These are phyloP conservation scores for Amanita fuliginea DNA, from an alignment of 768 basidiomycete species.

Conservation along the genomic window DNA sequence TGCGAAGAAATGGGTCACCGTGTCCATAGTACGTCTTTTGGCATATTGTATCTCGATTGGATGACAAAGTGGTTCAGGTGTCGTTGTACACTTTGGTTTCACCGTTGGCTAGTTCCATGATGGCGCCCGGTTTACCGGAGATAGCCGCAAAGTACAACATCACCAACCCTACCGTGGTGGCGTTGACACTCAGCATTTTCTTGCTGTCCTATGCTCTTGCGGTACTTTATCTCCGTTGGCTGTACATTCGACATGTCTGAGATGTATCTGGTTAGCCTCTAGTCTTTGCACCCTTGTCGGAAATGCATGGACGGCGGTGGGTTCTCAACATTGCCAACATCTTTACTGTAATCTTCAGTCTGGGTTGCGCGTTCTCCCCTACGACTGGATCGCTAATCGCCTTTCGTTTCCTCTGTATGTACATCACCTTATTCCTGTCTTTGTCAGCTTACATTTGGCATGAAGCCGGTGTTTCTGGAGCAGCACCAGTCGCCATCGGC, in stretches of 20 bases:
- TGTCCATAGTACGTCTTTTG: conserved; percentile 34
- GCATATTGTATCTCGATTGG: neutral
- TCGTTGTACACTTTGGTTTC: conserved; percentile 50
- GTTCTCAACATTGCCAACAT: conserved; percentile 57
- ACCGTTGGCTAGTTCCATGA: conserved; percentile 44
- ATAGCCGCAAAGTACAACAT: conserved; percentile 43
- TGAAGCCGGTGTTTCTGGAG: conserved; percentile 52
- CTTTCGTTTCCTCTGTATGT: conserved; percentile 63
- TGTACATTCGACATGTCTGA: neutral
- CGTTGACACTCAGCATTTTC: conserved; percentile 57
- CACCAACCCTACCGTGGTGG: conserved; percentile 37
- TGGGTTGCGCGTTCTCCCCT: conserved; percentile 64
- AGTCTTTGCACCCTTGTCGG: conserved; percentile 56
- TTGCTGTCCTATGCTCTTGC: conserved; percentile 60
- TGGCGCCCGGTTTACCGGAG: conserved; percentile 59
- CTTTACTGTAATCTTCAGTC: conserved; percentile 47
- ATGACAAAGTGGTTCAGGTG: conserved; percentile 26
- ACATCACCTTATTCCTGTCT: neutral
- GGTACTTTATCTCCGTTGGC: conserved; percentile 15
- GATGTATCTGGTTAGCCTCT: conserved; percentile 27
- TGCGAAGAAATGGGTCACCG: conserved; percentile 48
- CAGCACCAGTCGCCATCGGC: conserved; percentile 53
- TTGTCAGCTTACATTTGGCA: neutral
- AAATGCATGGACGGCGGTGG: conserved; percentile 66
- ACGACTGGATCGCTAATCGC: conserved; percentile 40